A percentile compares a stretch with the other conserved stretches of the same genome.
phyloP scores from a whole-genome alignment of 2,329 filamentous ascomycete species.

The Clarireedia sp. region DNA sequence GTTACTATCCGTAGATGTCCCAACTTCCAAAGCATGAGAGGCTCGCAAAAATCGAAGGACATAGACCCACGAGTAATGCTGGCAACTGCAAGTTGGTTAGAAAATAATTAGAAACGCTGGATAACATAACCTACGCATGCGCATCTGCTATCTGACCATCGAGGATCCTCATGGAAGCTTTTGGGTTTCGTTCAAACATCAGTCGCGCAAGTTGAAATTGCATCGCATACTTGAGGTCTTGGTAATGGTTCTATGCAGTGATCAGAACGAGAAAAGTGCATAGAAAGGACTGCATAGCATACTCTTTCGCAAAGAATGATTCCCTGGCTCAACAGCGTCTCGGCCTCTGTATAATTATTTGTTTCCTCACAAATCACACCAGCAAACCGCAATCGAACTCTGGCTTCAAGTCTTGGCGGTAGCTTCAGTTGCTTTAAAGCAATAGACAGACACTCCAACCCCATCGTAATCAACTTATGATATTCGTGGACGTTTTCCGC shows the following conservation, averaged over 20 bases:
- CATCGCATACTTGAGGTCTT: constrained; percentile 69
- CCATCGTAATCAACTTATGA: constrained; percentile 63
- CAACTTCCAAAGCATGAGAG: constrained; percentile 56
- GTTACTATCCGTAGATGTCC: constrained; percentile 51
- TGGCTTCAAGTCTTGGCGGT: constrained; percentile 59
- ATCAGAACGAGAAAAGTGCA: constrained; percentile 16
- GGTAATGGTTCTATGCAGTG: constrained; percentile 41
- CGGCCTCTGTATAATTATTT: constrained; percentile 65
- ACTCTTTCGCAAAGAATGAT: constrained; percentile 62
- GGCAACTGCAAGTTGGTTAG: constrained; percentile 35
- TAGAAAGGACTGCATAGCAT: constrained; percentile 15
- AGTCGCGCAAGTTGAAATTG: constrained; percentile 65
- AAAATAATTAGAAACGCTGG: neutral
- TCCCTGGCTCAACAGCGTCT: constrained; percentile 64
- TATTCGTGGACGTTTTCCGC: constrained; percentile 53
- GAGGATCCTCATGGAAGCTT: constrained; percentile 63
- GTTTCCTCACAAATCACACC: constrained; percentile 65
- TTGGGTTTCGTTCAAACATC: constrained; percentile 61
- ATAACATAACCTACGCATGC: constrained; percentile 44
- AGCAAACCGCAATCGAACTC: constrained; percentile 62
- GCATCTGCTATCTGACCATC: constrained; percentile 63
- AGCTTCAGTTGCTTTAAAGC: constrained; percentile 55
- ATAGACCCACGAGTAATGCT: constrained; percentile 67
- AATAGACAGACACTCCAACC: constrained; percentile 63
- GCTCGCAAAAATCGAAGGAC: constrained; percentile 68